Base-by-base conservation (phyloP, 768 basidiomycete species). In the Russula sp. region DNA sequence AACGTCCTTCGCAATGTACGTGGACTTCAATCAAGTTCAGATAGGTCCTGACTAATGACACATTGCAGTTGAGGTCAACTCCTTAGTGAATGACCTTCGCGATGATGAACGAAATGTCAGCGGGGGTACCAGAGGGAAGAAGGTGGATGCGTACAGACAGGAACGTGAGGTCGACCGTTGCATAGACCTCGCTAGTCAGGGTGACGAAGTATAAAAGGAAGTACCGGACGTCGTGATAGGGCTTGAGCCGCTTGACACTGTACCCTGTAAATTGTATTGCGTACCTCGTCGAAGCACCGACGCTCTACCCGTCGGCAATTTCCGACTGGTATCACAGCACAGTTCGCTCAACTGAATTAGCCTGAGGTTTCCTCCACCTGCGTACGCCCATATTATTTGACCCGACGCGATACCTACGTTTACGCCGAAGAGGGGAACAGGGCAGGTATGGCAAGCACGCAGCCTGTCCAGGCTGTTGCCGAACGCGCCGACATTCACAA, bases 401-500 rank as follows among this genome's bases (percentile, higher is more conserved):
- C 14, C 37, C 48, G 35, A 48, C 52, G 20, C 18, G 31, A 49
- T 49, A 48, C 57, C 59, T 39, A 35, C 59, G n/a, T 60, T 50
- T 39, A 55, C 9, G 9, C 34, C 44, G 20, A 35, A 27, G 27
- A 32, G n/a, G n/a, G 11, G 47, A 59, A 14, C 47, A 14, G 18
- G 39, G 31, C 37, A n/a, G 42, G 39, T n/a, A 67, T 67, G 66
- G 56, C 59, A 35, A 69, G 44, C 20, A 31, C 60, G 14, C 49
- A 66, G 34, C 27, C 72, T 39, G 27, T 64, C 4, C 67, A 64
- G 1, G 63, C 71, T 20, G 73, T 86, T 9, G 80, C 82, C 8
- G 89, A 91, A 59, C 82, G 88, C 22, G 71, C 76, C 18, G 89
- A 91, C 65, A 80, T 92, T 14, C 90, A 91, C 78, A 91, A 86